Evolutionary conservation across 768 basidiomycete genomes (phyloP).

Genomic region (Xerocomellus amylosporus): DNA sequence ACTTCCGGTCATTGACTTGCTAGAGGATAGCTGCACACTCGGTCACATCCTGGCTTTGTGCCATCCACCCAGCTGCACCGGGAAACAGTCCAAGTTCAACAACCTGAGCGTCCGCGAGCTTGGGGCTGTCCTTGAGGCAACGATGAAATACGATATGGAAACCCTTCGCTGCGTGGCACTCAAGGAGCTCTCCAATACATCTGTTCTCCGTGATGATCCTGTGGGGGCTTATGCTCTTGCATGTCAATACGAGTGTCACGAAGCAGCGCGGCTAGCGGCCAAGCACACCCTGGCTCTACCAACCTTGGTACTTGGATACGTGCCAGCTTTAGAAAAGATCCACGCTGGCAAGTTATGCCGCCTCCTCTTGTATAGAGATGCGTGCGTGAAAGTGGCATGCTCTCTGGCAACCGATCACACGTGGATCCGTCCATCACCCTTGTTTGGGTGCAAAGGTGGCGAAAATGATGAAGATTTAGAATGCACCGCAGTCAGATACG

Average conservation of each 20-base stretch:
- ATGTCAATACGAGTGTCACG: conserved; percentile 1
- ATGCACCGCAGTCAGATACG: background rate
- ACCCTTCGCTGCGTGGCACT: background rate
- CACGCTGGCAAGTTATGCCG: conserved; percentile 2
- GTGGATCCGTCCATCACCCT: conserved; percentile 1
- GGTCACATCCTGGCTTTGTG: conserved; percentile 7
- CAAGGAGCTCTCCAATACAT: background rate
- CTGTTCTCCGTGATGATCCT: conserved; percentile 3
- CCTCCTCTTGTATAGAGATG: conserved; percentile 12
- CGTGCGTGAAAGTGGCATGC: background rate
- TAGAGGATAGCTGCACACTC: conserved; percentile 12
- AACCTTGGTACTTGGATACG: background rate
- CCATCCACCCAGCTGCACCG: conserved; percentile 1
- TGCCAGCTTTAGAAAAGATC: conserved; percentile 13
- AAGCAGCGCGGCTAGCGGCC: conserved; percentile 9
- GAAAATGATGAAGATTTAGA: background rate
- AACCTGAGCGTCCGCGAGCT: background rate
- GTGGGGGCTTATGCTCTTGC: conserved; percentile 11
- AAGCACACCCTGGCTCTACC: conserved; percentile 7
- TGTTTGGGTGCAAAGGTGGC: background rate
- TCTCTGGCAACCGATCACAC: conserved; percentile 4
- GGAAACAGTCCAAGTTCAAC: background rate
- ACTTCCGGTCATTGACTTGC: conserved; percentile 7
- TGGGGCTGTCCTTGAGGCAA: conserved; percentile 4
- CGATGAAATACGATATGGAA: conserved; percentile 19